Evolutionary conservation across 2,329 filamentous ascomycete species (phyloP).

Genomic region (Zymoseptoria ardabiliae): DNA sequence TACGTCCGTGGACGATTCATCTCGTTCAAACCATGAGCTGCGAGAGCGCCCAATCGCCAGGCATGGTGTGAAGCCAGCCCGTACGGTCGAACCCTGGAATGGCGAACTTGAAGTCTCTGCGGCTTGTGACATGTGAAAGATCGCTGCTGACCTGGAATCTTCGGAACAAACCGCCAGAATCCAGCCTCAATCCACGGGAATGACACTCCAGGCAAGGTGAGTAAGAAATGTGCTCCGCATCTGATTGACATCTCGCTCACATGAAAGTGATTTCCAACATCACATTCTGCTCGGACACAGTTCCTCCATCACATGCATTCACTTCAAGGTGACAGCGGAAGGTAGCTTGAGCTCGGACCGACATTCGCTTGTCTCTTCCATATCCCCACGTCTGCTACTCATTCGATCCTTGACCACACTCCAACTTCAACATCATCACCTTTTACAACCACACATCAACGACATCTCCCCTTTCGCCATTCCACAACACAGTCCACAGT

Average conservation of each 20-base stretch:
- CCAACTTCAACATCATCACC: not conserved
- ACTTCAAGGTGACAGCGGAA: not conserved
- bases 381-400: not conserved
- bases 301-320: not conserved
- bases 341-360: not conserved
- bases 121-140: not conserved
- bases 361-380: not conserved
- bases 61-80: no score
- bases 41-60: no score
- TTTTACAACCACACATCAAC: no score
- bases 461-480: no score
- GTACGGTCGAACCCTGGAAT: not conserved
- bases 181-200: rapidly evolving
- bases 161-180: not conserved
- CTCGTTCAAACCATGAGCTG: no score
- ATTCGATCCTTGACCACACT: not conserved
- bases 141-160: not conserved
- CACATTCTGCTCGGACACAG: not conserved
- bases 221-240: not conserved
- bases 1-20: no score
- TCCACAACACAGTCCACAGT: no score
- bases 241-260: not conserved
- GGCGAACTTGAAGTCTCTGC: not conserved
- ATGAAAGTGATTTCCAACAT: not conserved
- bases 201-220: not conserved